Conservation (phyloP, 352 stramenopile species). For the Pythium guiyangense region DNA sequence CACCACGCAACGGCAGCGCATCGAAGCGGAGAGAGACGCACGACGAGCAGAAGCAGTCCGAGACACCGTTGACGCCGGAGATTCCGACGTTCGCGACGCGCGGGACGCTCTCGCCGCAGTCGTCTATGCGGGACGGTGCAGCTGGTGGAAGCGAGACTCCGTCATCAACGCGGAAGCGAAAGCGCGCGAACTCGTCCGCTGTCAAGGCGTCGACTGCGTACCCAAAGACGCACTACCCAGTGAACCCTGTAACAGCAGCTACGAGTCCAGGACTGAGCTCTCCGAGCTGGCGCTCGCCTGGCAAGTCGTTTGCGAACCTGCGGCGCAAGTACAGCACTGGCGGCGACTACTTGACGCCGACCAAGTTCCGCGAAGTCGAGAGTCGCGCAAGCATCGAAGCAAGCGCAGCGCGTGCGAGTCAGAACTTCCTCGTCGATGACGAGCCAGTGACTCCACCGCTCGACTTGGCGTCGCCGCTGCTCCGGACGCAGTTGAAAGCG, state of each 20-base stretch:
- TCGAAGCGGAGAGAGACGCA: conserved; percentile 14
- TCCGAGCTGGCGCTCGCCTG: conserved; percentile 11
- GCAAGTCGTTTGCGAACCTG: conserved; percentile 35
- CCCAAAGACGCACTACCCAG: conserved; percentile 46
- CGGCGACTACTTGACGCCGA: conserved; percentile 40
- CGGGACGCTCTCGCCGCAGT: conserved; percentile 16
- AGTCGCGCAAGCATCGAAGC: conserved; percentile 23
- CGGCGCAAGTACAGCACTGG: conserved; percentile 66
- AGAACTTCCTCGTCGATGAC: conserved; percentile 42
- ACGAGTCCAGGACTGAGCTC: conserved; percentile 16
- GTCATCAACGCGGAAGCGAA: conserved; percentile 39
- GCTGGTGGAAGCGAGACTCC: conserved; percentile 11
- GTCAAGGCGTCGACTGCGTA: conserved; percentile 28
- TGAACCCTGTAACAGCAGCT: conserved; percentile 11
- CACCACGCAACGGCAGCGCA: conserved; percentile 32
- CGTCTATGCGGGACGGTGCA: background rate
- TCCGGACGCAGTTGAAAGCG: conserved; percentile 75
- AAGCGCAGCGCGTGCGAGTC: conserved; percentile 23
- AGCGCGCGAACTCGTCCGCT: conserved; percentile 20
- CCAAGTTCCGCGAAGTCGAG: conserved; percentile 21
- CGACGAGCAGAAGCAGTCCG: conserved; percentile 14
- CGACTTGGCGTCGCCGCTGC: conserved; percentile 71
- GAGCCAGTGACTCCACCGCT: conserved; percentile 60
- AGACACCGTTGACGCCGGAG: conserved; percentile 36
- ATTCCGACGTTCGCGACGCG: conserved; percentile 60